Evolutionary conservation across 2,329 filamentous ascomycete species (phyloP), one percentile per base, ranked within the genome.

Genomic region (Fusarium haematococcum): DNA sequence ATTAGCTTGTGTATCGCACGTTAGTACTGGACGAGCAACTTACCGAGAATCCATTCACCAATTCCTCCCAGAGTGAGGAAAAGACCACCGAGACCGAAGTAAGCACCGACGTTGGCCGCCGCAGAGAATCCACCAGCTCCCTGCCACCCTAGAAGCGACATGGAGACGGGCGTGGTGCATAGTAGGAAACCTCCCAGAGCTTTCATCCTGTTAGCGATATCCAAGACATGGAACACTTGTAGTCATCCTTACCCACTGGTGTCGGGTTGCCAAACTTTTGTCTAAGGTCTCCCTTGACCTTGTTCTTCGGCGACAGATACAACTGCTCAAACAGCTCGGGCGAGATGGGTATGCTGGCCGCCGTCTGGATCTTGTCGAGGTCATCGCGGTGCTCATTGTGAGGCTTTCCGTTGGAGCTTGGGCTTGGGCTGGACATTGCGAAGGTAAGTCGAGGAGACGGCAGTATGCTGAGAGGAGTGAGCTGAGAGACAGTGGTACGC

Each of bases 281-380:
- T 23, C 86, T 80, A 25, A 88, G 77, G 14, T 88, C 82, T 4
- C 86, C 86, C 33, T 85, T 83, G 14, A 86, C 84, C 0, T 78
- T 77, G 33, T 83, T 86, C 67, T 87, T 83, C 2, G 87, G 87
- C 3, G 82, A 84, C 11, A 89, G 81, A 69, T 88, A 89, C 2
- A 89, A 80, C 79, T 89, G 88, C 77, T 89, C 87, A 65, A 89
- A 89, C 1, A 86, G 79, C 77, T 88, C 87, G 1, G 86, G 85
- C 0, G 87, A 83, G 63, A 89, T 85, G 7, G 85, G 80, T 8
- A 88, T 83, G 75, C 84, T 87, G 20, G 83, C 84, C 63, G 80
- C 79, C 2, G 81, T 80, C 14, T 75, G 75, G 6, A 79, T 80
- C 13, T 72, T 73, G 7, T 75, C 68, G 25, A 81, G 58, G 7